Conservation (phyloP, 306 rosid genomes). For the Ziziphus jujuba region DNA sequence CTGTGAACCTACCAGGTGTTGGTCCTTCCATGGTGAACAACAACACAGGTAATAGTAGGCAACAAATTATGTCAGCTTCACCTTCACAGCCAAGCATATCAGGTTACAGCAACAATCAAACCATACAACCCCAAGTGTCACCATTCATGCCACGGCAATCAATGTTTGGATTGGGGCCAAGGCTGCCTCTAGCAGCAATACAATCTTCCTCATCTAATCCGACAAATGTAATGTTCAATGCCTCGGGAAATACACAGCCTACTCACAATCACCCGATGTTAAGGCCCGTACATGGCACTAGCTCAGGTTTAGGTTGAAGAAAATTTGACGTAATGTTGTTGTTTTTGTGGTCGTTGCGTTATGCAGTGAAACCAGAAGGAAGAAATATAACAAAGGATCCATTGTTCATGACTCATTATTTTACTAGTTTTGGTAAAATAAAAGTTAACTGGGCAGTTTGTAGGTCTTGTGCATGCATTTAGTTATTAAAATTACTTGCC, state of each 20-base stretch:
- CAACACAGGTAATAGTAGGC: conserved; percentile 68
- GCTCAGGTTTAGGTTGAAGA: conserved; percentile 87
- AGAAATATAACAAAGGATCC: conserved; percentile 36
- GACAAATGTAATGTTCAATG: conserved; percentile 67
- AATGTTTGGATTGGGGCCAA: conserved; percentile 81
- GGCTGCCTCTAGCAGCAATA: conserved; percentile 78
- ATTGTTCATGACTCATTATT: conserved; percentile 31
- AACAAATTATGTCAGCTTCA: conserved; percentile 67
- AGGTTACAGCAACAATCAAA: conserved; percentile 68
- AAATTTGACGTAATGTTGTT: conserved; percentile 24
- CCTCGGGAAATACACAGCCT: conserved; percentile 63
- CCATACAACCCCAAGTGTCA: conserved; percentile 69
- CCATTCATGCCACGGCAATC: conserved; percentile 76
- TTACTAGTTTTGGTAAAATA: conserved; percentile 23
- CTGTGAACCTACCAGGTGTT: conserved; percentile 49
- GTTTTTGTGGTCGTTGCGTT: conserved; percentile 43
- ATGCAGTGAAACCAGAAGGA: conserved; percentile 36
- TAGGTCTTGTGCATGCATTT: conserved; percentile 57
- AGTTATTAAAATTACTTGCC: conserved; percentile 30
- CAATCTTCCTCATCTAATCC: conserved; percentile 62
- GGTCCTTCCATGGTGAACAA: conserved; percentile 72
- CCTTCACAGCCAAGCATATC: conserved; percentile 86
- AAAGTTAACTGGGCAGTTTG: conserved; percentile 31
- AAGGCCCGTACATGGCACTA: conserved; percentile 87
- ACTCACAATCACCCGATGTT: conserved; percentile 67